Conservation (phyloP, 345 rosid species). For the Eucalyptus curtisii region DNA sequence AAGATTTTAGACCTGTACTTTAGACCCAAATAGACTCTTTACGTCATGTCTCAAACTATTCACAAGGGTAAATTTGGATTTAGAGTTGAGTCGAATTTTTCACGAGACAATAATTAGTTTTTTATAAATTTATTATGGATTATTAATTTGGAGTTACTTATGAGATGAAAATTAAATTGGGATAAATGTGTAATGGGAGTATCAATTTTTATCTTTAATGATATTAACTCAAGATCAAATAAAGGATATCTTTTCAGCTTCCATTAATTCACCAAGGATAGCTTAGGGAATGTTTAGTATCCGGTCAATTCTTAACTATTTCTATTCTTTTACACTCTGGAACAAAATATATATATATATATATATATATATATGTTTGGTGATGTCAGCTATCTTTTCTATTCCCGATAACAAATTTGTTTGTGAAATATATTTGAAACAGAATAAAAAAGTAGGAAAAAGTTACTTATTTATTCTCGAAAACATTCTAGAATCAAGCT, state of each 20-base stretch:
- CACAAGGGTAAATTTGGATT: background rate
- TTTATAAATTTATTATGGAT: too few species aligned
- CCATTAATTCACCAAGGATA: background rate
- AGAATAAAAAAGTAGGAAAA: rapidly evolving
- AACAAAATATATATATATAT: too few species aligned
- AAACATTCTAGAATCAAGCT: too few species aligned
- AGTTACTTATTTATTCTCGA: too few species aligned
- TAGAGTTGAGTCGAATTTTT: rapidly evolving
- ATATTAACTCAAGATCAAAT: background rate
- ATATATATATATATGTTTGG: too few species aligned
- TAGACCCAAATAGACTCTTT: background rate
- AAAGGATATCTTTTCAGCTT: rapidly evolving
- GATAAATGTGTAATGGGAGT: background rate
- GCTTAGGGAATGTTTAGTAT: background rate
- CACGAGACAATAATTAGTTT: background rate
- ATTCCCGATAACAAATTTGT: too few species aligned
- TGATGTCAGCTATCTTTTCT: too few species aligned
- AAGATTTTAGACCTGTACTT: background rate
- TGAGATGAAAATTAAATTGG: background rate
- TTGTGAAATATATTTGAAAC: too few species aligned
- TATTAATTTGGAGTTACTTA: background rate
- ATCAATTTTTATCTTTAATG: background rate
- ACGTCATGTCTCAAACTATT: background rate
- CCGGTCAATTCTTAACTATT: too few species aligned
- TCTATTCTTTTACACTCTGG: too few species aligned